phyloP scores from a whole-genome alignment of 371 early-diverging fungal genomes.

The Ordospora colligata region DNA sequence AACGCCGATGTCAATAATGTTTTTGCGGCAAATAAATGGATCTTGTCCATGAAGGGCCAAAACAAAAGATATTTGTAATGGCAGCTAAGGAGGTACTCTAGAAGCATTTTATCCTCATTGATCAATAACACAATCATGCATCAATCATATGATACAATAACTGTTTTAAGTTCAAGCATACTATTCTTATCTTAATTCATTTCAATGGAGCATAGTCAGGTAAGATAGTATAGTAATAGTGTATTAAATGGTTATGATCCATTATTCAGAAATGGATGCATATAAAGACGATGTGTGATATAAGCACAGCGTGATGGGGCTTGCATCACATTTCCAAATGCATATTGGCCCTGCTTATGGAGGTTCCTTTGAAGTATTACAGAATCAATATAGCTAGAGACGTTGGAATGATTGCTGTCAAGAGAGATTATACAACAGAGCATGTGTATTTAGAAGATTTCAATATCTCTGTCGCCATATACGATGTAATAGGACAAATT shows the following conservation, averaged over 20 bases:
- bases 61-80: constrained; percentile 8
- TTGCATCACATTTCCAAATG: too few relatives aligned
- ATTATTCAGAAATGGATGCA: too few relatives aligned
- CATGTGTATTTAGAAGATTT: neutral
- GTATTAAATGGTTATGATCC: too few relatives aligned
- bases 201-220: too few relatives aligned
- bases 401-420: neutral
- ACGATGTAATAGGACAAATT: neutral
- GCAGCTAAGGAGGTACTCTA: neutral
- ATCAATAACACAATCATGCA: too few relatives aligned
- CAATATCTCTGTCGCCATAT: neutral
- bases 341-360: neutral
- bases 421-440: neutral
- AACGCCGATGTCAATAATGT: neutral
- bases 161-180: too few relatives aligned
- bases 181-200: too few relatives aligned
- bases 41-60: constrained; percentile 8
- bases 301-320: too few relatives aligned
- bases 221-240: too few relatives aligned
- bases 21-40: neutral
- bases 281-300: too few relatives aligned
- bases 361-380: neutral
- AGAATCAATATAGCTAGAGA: neutral
- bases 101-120: too few relatives aligned
- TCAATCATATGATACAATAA: too few relatives aligned